These are phyloP conservation scores for Rhizopus delemar DNA, from an alignment of 371 early-diverging fungal species.

Conservation along the genomic window DNA sequence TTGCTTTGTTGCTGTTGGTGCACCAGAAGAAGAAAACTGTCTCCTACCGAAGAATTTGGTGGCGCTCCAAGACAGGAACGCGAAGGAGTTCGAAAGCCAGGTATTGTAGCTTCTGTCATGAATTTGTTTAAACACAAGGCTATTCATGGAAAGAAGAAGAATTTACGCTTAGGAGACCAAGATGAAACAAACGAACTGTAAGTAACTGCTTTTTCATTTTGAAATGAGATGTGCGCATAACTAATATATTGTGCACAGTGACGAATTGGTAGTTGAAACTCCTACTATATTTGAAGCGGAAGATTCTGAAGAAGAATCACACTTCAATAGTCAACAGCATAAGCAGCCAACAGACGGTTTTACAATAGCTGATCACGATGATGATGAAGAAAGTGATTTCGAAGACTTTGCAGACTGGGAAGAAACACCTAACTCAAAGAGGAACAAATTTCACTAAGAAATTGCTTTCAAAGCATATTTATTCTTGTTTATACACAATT, in stretches of 20 bases:
- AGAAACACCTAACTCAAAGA: slow-evolving; percentile 18
- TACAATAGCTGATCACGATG: slow-evolving; percentile 31
- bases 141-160: slow-evolving; percentile 11
- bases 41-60: slow-evolving; percentile 23
- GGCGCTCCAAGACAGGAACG: slow-evolving; percentile 25
- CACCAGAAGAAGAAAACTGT: slow-evolving; percentile 6
- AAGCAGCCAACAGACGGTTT: slow-evolving; percentile 7
- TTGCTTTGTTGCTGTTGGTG: slow-evolving; percentile 33
- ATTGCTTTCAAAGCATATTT: background rate
- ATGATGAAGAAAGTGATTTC: slow-evolving; percentile 25
- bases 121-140: slow-evolving; percentile 1
- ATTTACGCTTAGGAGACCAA: slow-evolving; percentile 39
- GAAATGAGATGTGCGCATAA: background rate
- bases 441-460: background rate
- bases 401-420: slow-evolving; percentile 44
- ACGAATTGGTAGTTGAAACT: slow-evolving; percentile 51
- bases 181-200: slow-evolving; percentile 53
- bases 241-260: slow-evolving; percentile 21
- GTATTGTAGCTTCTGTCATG: slow-evolving; percentile 2
- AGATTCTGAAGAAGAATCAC: slow-evolving; percentile 26
- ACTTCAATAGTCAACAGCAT: background rate
- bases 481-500: background rate
- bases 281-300: slow-evolving; percentile 51
- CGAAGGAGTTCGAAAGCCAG: slow-evolving; percentile 11
- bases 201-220: slow-evolving; percentile 9